These are phyloP conservation scores for Coemansia sp. DNA, from an alignment of 192 early-diverging fungal species.

Conservation along the genomic window DNA sequence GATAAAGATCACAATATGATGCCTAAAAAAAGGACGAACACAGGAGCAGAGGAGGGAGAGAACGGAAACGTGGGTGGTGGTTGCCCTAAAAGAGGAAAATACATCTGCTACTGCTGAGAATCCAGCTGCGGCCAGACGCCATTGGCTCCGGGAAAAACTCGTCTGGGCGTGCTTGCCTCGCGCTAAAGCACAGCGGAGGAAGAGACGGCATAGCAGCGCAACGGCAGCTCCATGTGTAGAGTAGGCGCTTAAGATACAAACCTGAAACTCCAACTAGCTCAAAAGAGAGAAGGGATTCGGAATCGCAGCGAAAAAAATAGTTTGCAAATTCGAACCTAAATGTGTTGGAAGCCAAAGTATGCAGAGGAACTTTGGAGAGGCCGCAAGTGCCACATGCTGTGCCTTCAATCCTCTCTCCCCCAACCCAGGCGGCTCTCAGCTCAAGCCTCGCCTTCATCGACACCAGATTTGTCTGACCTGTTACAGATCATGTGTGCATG, in stretches of 20 bases:
- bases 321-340: neutral
- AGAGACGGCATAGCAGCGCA: neutral
- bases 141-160: neutral
- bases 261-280: neutral
- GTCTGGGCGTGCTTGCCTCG: neutral
- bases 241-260: neutral
- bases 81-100: neutral
- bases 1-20: neutral
- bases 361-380: neutral
- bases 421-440: neutral
- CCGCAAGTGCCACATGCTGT: neutral
- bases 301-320: neutral
- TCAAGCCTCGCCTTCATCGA: neutral
- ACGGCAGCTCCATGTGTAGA: neutral
- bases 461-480: neutral
- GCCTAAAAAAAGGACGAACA: neutral
- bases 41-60: neutral
- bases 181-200: neutral
- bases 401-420: neutral
- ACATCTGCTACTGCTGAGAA: neutral
- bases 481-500: neutral
- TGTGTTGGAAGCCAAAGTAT: neutral
- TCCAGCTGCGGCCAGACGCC: neutral
- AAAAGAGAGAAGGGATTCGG: neutral
- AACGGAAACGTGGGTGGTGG: neutral